Conservation (phyloP, 495 filamentous ascomycete species). For the Corynascus novoguineensis region DNA sequence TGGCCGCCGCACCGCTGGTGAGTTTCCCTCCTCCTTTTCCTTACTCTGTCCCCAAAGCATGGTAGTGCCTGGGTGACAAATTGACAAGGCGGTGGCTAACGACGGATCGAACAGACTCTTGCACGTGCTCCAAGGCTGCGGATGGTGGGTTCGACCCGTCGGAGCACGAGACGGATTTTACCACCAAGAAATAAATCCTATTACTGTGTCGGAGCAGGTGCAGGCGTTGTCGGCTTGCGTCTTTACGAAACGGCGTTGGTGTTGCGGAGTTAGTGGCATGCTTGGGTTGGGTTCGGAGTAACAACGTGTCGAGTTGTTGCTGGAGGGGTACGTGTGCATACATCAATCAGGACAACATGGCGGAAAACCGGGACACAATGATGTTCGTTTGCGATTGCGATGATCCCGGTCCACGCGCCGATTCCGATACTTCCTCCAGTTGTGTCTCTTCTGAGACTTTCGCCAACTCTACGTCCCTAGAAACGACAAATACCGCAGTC, state of each 20-base stretch:
- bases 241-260: background rate
- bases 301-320: background rate
- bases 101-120: slow-evolving; percentile 52
- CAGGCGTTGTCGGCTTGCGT: background rate
- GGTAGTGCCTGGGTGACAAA: no score
- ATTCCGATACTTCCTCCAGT: no score
- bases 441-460: background rate
- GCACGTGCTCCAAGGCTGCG: slow-evolving; percentile 74
- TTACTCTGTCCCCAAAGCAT: no score
- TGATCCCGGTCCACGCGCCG: no score
- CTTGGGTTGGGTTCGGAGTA: background rate
- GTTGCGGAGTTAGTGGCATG: background rate
- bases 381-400: background rate
- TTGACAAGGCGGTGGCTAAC: slow-evolving; percentile 1
- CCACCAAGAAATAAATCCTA: slow-evolving; percentile 49
- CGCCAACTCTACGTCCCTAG: no score
- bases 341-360: no score
- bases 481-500: background rate
- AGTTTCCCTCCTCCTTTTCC: slow-evolving; percentile 26
- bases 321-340: no score
- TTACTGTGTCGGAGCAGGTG: background rate
- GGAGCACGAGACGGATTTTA: slow-evolving; percentile 74
- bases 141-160: slow-evolving; percentile 44
- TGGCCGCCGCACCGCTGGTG: slow-evolving; percentile 65
- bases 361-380: no score